A percentile compares a stretch with the other conserved stretches of the same genome.
These are phyloP conservation scores for Stemphylium beticola DNA, from an alignment of 2,329 filamentous ascomycete species.

Conservation along the genomic window DNA sequence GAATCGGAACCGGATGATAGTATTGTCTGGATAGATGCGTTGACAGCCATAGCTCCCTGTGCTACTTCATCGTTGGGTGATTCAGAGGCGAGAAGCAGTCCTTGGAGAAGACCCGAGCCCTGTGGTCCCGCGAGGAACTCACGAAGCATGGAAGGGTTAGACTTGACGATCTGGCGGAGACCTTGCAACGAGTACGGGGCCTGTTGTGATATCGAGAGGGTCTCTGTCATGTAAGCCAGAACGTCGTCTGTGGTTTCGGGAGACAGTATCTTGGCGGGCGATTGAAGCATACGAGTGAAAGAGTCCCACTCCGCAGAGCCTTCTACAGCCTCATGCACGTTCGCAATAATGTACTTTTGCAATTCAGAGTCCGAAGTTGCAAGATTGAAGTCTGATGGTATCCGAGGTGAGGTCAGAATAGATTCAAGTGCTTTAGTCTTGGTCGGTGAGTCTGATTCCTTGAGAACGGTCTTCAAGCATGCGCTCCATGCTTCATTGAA, in stretches of 20 bases:
- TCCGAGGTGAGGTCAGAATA: slow-evolving; percentile 45
- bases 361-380: slow-evolving; percentile 44
- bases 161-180: slow-evolving; percentile 52
- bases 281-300: slow-evolving; percentile 45
- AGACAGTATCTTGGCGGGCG: slow-evolving; percentile 41
- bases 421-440: slow-evolving; percentile 40
- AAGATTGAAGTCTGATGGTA: slow-evolving; percentile 43
- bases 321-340: slow-evolving; percentile 38
- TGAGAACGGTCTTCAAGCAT: slow-evolving; percentile 38
- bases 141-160: slow-evolving; percentile 50
- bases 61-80: slow-evolving; percentile 60
- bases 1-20: slow-evolving; percentile 49
- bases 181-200: slow-evolving; percentile 51
- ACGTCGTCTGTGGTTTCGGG: slow-evolving; percentile 47
- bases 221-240: slow-evolving; percentile 47
- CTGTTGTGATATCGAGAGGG: slow-evolving; percentile 46
- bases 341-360: slow-evolving; percentile 44
- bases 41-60: slow-evolving; percentile 50
- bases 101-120: slow-evolving; percentile 59
- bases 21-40: slow-evolving; percentile 44
- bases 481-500: slow-evolving; percentile 43
- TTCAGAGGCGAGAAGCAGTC: slow-evolving; percentile 61
- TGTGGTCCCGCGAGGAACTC: slow-evolving; percentile 52
- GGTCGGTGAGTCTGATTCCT: slow-evolving; percentile 33
- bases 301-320: slow-evolving; percentile 46